Conservation (phyloP, 345 rosid species). For the Arabis alpina region DNA sequence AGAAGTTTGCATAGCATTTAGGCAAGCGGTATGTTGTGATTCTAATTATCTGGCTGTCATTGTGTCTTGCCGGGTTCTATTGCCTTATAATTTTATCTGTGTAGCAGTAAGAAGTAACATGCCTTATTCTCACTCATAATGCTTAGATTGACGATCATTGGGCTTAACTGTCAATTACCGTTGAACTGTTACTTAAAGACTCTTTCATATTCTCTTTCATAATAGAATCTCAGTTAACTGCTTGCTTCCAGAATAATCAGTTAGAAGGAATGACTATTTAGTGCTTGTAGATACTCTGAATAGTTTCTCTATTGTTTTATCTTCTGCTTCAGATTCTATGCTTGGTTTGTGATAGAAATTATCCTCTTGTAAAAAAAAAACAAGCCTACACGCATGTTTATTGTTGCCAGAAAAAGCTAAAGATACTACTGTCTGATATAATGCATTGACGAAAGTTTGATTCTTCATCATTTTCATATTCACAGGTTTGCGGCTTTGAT, state of each 20-base stretch:
- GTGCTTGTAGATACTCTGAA: conserved; percentile 15
- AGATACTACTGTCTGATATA: conserved; percentile 6
- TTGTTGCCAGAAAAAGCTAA: not conserved
- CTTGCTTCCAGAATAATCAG: not conserved
- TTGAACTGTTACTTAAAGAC: not conserved
- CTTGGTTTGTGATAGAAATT: not conserved
- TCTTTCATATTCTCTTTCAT: conserved; percentile 3
- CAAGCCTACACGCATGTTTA: conserved; percentile 10
- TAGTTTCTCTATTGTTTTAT: not conserved
- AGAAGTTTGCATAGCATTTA: conserved; percentile 94
- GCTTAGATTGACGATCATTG: not conserved
- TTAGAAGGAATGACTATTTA: not conserved
- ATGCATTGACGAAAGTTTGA: not conserved
- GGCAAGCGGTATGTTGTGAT: conserved; percentile 79
- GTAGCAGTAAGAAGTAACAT: conserved; percentile 6
- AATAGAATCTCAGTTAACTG: not conserved
- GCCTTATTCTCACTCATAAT: conserved; percentile 7
- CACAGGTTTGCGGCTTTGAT: conserved; percentile 99
- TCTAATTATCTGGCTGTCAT: conserved; percentile 15
- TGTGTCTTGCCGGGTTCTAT: conserved; percentile 27
- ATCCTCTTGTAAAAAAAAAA: not conserved
- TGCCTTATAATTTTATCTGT: conserved; percentile 9
- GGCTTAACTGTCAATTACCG: not conserved
- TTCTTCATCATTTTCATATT: conserved; percentile 16
- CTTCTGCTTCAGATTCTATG: not conserved